Percentiles rank a stretch among this genome's conserved stretches.
These are phyloP conservation scores for Reutealis trisperma DNA, from an alignment of 345 rosid genomes.

Conservation along the genomic window DNA sequence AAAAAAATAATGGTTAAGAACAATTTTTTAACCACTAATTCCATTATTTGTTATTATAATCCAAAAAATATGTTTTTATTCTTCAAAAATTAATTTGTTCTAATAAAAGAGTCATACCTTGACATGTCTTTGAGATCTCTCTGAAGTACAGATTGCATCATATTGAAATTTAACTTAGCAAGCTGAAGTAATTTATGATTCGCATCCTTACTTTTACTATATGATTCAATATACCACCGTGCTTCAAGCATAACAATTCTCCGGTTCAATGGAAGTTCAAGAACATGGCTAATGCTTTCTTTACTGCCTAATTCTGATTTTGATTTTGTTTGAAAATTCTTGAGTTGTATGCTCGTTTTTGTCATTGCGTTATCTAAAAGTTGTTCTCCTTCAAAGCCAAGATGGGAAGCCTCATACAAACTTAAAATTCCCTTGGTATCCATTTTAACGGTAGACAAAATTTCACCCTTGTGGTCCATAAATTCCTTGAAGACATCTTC, in stretches of 20 bases:
- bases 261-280: constrained; percentile 41
- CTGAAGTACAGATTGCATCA: constrained; percentile 35
- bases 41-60: too few species aligned
- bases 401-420: constrained; percentile 46
- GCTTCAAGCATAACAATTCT: constrained; percentile 38
- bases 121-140: constrained; percentile 37
- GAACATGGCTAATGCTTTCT: constrained; percentile 28
- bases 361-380: constrained; percentile 27
- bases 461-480: constrained; percentile 24
- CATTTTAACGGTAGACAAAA: not conserved
- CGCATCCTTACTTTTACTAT: not conserved
- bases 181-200: constrained; percentile 33
- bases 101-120: constrained; percentile 16
- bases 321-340: not conserved
- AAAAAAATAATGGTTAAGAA: too few species aligned
- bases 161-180: constrained; percentile 48
- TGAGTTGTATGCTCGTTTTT: constrained; percentile 24
- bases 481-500: constrained; percentile 41
- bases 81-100: too few species aligned
- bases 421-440: constrained; percentile 41
- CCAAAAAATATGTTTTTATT: too few species aligned
- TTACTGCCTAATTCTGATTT: not conserved
- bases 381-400: constrained; percentile 39
- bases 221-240: constrained; percentile 38
- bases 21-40: too few species aligned